Base-by-base conservation (phyloP, 805 yeast genomes). In the Lipomyces sp. region DNA sequence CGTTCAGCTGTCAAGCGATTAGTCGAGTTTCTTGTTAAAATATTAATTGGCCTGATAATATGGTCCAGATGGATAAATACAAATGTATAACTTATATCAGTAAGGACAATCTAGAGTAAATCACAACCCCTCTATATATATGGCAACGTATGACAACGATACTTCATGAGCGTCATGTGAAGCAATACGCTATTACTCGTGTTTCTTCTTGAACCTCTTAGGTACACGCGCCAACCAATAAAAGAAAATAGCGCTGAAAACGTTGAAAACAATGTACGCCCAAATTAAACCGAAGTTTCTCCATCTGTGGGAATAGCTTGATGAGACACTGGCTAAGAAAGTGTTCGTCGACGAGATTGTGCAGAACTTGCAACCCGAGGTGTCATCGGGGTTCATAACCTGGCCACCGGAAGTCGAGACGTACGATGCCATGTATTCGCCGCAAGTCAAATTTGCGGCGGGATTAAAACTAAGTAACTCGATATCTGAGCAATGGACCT, bases 241-340 rank as follows among this genome's bases (percentile, higher is more conserved):
- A 4, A 66, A 83, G 24, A 85, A 87, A 75, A 85, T 78, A 11
- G 66, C 69, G 30, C 63, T 80, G 60, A 67, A 58, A 35, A 79
- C 70, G 72, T 82, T 82, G 77, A 82, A 77, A 29, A 73, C 63
- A 61, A 82, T 79, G 74, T 74, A 82, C 33, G 75, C 82, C 80
- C 81, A 79, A 77, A 85, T 79, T 71, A 87, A 80, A 72, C 90
- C 90, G 71, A 81, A 81, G 74, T 87, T 84, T 82, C 90, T 85
- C 90, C 90, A 86, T 78, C 88, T 84, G 72, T 84, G 80, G n/a
- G 70, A 63, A 78, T 81, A 82, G 39, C 69, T 69, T 59, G 82
- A 77, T 64, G 78, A 74, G 70, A 77, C 84, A 0, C 64, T 55
- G 3, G 82, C 71, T 69, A 80, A 30, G 64, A 66, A 67, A 8